These are phyloP conservation scores for Apiospora saccharicola DNA, from an alignment of 2,329 filamentous ascomycete genomes.

Conservation along the genomic window DNA sequence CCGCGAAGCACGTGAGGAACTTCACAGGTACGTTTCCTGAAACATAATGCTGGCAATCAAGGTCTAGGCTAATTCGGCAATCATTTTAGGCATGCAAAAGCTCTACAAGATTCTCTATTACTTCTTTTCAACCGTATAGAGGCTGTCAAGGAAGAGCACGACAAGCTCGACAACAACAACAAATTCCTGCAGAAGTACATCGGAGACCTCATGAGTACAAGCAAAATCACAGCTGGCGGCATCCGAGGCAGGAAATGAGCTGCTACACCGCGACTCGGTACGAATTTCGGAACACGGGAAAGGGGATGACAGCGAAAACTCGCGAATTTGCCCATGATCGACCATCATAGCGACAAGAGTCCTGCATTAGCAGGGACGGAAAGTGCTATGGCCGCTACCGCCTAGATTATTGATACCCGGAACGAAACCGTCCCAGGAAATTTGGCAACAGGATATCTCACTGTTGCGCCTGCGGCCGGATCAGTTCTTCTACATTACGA, in stretches of 20 bases:
- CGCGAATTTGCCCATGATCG: neutral
- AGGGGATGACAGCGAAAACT: neutral
- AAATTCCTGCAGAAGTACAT: conserved; percentile 98
- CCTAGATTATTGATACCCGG: conserved; percentile 18
- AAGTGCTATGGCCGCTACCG: neutral
- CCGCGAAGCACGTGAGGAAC: conserved; percentile 76
- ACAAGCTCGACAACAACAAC: conserved; percentile 96
- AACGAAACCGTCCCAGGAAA: neutral
- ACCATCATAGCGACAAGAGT: conserved; percentile 9
- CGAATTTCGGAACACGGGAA: neutral
- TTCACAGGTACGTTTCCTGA: conserved; percentile 57
- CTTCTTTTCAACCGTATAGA: conserved; percentile 94
- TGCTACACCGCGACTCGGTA: neutral
- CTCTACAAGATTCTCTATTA: conserved; percentile 86
- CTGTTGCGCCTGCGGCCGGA: conserved; percentile 5
- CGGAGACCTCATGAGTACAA: conserved; percentile 91
- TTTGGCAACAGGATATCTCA: neutral
- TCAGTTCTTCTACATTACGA: neutral
- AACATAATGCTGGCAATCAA: neutral
- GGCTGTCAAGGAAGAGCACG: conserved; percentile 90
- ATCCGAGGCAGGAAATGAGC: conserved; percentile 61
- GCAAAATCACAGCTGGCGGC: conserved; percentile 70
- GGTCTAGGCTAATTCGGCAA: neutral
- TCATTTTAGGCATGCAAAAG: conserved; percentile 77
- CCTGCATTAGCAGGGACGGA: conserved; percentile 6